Evolutionary conservation across 331 rosid species (phyloP).

Genomic region (Malus hybrid): DNA sequence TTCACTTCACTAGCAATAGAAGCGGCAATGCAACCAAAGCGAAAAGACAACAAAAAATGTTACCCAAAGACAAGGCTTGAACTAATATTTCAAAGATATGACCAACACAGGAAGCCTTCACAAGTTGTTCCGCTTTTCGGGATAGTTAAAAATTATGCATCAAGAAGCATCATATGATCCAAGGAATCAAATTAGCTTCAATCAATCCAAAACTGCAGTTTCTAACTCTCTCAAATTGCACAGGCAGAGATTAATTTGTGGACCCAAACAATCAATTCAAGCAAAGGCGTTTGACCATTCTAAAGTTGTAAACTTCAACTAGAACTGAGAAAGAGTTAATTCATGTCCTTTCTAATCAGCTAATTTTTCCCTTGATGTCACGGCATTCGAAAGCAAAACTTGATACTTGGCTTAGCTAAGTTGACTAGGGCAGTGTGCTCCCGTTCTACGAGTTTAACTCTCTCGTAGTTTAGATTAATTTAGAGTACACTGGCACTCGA

Average conservation of each 20-base stretch:
- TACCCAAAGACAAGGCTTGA: neutral
- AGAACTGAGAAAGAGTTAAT: neutral
- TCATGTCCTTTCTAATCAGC: neutral
- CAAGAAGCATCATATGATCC: neutral
- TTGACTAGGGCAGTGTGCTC: too few species aligned
- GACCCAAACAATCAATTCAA: too few species aligned
- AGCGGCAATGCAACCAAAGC: neutral
- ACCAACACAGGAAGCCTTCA: neutral
- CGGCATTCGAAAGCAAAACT: too few species aligned
- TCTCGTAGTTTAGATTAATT: too few species aligned
- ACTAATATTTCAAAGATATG: neutral
- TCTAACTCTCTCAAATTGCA: neutral
- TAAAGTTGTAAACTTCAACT: neutral
- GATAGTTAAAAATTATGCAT: neutral
- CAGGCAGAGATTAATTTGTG: neutral
- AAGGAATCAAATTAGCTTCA: neutral
- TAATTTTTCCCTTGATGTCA: too few species aligned
- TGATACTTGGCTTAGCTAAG: too few species aligned
- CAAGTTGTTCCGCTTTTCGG: neutral
- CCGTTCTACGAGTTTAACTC: too few species aligned
- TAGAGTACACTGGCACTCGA: too few species aligned
- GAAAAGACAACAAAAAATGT: neutral
- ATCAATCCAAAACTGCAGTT: neutral
- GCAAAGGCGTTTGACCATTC: neutral
- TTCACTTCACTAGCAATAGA: too few species aligned